Percentiles rank a stretch among this genome's conserved stretches.
phyloP scores from a whole-genome alignment of 2,329 filamentous ascomycete species.

The Colletotrichum melonis region DNA sequence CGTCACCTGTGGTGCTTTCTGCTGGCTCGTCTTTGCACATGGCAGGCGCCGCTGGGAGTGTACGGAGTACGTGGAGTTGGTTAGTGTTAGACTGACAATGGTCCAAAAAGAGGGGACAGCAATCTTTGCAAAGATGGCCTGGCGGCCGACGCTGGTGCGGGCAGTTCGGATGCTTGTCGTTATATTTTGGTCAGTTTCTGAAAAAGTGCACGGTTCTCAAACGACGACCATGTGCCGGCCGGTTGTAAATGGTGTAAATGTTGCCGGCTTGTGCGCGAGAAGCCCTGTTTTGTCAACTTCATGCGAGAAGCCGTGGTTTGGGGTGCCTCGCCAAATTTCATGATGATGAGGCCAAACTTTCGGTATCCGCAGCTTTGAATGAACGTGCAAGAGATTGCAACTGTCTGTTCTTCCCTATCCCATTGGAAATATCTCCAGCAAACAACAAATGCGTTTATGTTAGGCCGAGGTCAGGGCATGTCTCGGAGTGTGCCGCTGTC shows the following conservation, averaged over 20 bases:
- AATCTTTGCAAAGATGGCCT: background rate
- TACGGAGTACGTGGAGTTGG: background rate
- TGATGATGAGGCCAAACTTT: background rate
- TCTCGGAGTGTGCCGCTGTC: background rate
- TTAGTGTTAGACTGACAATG: background rate
- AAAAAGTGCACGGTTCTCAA: conserved; percentile 2
- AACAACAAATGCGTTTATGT: background rate
- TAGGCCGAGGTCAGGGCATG: background rate
- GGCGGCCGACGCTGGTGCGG: background rate
- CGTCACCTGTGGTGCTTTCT: conserved; percentile 12
- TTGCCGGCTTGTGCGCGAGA: background rate
- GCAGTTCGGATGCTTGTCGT: background rate
- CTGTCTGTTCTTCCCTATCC: background rate
- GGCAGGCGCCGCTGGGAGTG: background rate
- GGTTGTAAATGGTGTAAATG: background rate
- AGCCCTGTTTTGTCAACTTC: conserved; percentile 1
- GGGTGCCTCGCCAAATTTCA: background rate
- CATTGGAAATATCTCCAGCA: background rate
- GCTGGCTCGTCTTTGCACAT: conserved; percentile 25
- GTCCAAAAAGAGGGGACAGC: background rate
- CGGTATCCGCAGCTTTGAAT: background rate
- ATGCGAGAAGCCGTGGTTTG: background rate
- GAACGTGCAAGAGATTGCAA: background rate
- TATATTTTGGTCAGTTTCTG: background rate
- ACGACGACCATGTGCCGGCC: background rate